Conservation (phyloP, 345 rosid species). For the Turritis glabra region DNA sequence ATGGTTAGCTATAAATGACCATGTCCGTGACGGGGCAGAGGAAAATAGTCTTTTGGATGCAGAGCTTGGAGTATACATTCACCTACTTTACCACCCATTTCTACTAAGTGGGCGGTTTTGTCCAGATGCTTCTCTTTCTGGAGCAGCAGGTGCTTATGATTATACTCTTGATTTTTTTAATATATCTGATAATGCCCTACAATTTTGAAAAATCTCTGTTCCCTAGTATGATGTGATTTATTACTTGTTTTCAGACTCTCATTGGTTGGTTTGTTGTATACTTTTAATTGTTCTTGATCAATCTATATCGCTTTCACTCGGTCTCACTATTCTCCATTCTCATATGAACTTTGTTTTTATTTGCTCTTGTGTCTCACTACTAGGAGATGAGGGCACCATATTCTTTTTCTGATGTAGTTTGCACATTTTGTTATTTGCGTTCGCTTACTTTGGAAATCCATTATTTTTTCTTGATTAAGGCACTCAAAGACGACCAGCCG, state of each 20-base stretch:
- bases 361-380: not conserved
- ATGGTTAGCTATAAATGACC: slow-evolving; percentile 83
- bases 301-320: not conserved
- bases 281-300: not conserved
- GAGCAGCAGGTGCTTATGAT: slow-evolving; percentile 73
- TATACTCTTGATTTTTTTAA: not conserved
- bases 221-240: not conserved
- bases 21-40: slow-evolving; percentile 56
- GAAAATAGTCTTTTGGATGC: slow-evolving; percentile 79
- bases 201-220: not conserved
- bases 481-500: slow-evolving; percentile 78
- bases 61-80: slow-evolving; percentile 78
- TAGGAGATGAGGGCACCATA: slow-evolving; percentile 1
- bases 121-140: slow-evolving; percentile 91
- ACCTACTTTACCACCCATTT: slow-evolving; percentile 88
- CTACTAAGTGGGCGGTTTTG: slow-evolving; percentile 87
- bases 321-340: not conserved
- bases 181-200: not conserved
- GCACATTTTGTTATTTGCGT: not conserved
- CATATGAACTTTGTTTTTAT: not conserved
- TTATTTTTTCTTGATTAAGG: slow-evolving; percentile 50
- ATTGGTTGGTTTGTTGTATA: not conserved
- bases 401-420: not conserved
- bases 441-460: slow-evolving; percentile 4
- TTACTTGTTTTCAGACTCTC: slow-evolving; percentile 7